Evolutionary conservation across 2,329 filamentous ascomycete genomes (phyloP), one percentile per base, ranked within the genome.

Genomic region (Anisogramma anomala): DNA sequence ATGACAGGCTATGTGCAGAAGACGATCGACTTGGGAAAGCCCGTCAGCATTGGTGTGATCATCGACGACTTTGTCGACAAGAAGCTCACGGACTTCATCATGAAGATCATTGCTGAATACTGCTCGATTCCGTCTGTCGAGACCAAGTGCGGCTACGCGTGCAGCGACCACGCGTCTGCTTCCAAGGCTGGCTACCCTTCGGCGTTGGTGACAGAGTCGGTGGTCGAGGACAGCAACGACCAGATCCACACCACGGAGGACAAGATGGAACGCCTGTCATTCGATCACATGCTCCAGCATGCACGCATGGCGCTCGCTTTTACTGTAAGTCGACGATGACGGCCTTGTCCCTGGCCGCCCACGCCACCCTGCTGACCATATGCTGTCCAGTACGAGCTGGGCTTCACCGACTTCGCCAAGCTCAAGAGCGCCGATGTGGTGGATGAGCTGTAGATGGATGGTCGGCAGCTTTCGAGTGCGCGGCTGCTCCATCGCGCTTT

Each of bases 261-360:
- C 56, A 69, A 69, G 53, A 77, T 86, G 49, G 75, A 84, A 55
- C 79, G 77, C 49, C 63, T 86, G 27, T 82, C 78, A 52, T 94
- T 93, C 57, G 78, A 88, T 57, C 87, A 94, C 60, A 94, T 94
- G 86, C 69, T 91, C 25, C 80, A 94, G 65, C 87, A 94, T 61
- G 85, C 84, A 17, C 81, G 78, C 58, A 72, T 94, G 71, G 91
- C 85, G 1, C 67, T 94, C 23, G 84, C 81, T 4, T 71, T 94
- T 51, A 84, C 80, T 14, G 45, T 47, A 44, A 25, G 45, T 47
- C 1, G 6, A n/a, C n/a, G n/a, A n/a, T n/a, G n/a, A n/a, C n/a
- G n/a, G n/a, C n/a, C n/a, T n/a, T n/a, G n/a, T n/a, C n/a, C n/a
- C n/a, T n/a, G n/a, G n/a, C n/a, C n/a, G n/a, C n/a, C n/a, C 6